Conservation (phyloP, 257 asterid species). For the Pogostemon cablin region DNA sequence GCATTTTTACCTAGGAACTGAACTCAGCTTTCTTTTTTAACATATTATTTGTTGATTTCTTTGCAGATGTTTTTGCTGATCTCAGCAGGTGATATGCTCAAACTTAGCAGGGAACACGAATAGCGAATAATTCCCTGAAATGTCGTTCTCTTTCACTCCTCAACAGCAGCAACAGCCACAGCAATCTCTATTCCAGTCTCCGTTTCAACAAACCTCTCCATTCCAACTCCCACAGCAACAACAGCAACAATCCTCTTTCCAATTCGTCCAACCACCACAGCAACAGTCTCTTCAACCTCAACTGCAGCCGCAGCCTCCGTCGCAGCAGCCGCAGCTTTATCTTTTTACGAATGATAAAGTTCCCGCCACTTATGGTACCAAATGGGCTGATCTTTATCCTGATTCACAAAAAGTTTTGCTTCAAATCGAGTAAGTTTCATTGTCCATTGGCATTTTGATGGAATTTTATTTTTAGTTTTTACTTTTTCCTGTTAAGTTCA, state of each 20-base stretch:
- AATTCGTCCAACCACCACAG: conserved; percentile 45
- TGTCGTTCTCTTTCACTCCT: conserved; percentile 71
- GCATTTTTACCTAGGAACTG: no score
- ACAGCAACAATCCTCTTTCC: conserved; percentile 58
- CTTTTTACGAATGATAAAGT: conserved; percentile 75
- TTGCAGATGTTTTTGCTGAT: no score
- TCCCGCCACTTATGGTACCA: conserved; percentile 84
- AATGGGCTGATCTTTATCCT: conserved; percentile 97
- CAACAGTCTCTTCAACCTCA: conserved; percentile 40
- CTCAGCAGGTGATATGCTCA: no score
- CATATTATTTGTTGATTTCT: no score
- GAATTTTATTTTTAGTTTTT: not conserved
- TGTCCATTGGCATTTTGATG: not conserved
- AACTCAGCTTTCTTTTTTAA: no score
- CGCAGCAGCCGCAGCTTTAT: conserved; percentile 63
- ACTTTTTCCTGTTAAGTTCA: not conserved
- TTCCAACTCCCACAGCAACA: conserved; percentile 48
- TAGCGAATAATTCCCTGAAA: conserved; percentile 31
- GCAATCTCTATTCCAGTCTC: conserved; percentile 45
- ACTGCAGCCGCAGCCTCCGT: conserved; percentile 42
- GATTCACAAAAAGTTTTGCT: conserved; percentile 86
- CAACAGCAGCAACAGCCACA: conserved; percentile 61
- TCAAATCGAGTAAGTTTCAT: conserved; percentile 70
- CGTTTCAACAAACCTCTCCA: conserved; percentile 48
- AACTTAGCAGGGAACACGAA: not conserved